Evolutionary conservation across 306 rosid species (phyloP).

Genomic region (Fragaria nilgerrensis): DNA sequence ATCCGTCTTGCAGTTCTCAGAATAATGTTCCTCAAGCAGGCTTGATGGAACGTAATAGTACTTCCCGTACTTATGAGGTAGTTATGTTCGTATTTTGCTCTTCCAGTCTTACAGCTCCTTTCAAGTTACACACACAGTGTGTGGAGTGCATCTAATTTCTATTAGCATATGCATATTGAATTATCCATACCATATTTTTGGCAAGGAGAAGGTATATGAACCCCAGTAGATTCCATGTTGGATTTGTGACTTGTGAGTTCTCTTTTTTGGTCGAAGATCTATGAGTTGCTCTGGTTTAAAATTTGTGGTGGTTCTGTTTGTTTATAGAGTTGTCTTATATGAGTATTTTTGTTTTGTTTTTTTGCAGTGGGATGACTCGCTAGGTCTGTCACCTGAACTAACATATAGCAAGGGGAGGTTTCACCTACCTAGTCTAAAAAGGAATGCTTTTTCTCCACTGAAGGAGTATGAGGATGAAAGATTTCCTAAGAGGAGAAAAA

Average conservation of each 20-base stretch:
- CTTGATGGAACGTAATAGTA: slow-evolving; percentile 53
- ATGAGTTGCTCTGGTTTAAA: neutral
- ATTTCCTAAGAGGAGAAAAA: slow-evolving; percentile 39
- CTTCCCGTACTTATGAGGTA: slow-evolving; percentile 64
- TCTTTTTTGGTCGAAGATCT: neutral
- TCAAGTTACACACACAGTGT: neutral
- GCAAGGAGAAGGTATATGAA: neutral
- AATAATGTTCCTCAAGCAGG: slow-evolving; percentile 32
- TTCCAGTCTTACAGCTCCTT: slow-evolving; percentile 6
- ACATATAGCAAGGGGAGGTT: slow-evolving; percentile 3
- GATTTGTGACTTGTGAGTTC: neutral
- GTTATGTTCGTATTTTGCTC: slow-evolving; percentile 12
- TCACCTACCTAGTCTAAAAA: slow-evolving; percentile 46
- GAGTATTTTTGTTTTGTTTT: neutral
- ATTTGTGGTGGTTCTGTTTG: slow-evolving; percentile 1
- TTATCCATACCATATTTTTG: neutral
- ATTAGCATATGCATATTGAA: neutral
- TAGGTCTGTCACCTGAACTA: slow-evolving; percentile 34
- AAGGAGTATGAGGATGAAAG: slow-evolving; percentile 24
- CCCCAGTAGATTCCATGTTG: neutral
- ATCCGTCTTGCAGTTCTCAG: slow-evolving; percentile 24
- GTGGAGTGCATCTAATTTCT: neutral
- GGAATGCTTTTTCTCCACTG: slow-evolving; percentile 44
- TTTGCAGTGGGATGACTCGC: slow-evolving; percentile 71
- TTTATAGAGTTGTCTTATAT: neutral